Conservation (phyloP, 768 basidiomycete species). For the Russula griseocarnosa region DNA sequence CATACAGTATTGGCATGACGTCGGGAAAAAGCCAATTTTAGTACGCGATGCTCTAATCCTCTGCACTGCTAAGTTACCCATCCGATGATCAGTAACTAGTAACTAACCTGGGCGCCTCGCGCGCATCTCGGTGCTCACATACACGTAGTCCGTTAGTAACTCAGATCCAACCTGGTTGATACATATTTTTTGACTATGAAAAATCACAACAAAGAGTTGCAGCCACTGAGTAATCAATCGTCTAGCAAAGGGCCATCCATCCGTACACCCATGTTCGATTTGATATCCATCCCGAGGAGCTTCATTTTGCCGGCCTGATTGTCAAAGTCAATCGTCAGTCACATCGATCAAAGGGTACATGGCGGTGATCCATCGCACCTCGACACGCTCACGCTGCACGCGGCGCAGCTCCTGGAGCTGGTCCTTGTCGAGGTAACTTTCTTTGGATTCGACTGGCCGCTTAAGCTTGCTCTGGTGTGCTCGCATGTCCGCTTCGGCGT, state of each 20-base stretch:
- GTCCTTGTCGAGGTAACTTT: slow-evolving; percentile 72
- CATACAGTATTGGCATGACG: too few species aligned
- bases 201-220: background rate
- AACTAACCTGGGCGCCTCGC: too few species aligned
- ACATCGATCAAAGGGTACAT: background rate
- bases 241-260: slow-evolving; percentile 75
- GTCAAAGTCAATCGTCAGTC: background rate
- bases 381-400: slow-evolving; percentile 80
- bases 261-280: slow-evolving; percentile 77
- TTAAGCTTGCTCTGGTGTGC: slow-evolving; percentile 70
- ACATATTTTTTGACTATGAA: slow-evolving; percentile 17
- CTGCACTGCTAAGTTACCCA: too few species aligned
- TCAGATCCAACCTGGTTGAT: background rate
- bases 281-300: slow-evolving; percentile 81
- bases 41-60: too few species aligned
- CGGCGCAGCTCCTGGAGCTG: slow-evolving; percentile 76
- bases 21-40: too few species aligned
- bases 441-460: slow-evolving; percentile 68
- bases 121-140: background rate
- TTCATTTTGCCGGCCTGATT: slow-evolving; percentile 76
- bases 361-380: slow-evolving; percentile 47
- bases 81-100: too few species aligned
- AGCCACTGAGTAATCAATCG: slow-evolving; percentile 31
- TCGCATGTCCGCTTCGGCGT: slow-evolving; percentile 79
- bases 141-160: background rate